Base-by-base conservation (phyloP, 2,329 filamentous ascomycete genomes). In the Sporothrix schenckii region DNA sequence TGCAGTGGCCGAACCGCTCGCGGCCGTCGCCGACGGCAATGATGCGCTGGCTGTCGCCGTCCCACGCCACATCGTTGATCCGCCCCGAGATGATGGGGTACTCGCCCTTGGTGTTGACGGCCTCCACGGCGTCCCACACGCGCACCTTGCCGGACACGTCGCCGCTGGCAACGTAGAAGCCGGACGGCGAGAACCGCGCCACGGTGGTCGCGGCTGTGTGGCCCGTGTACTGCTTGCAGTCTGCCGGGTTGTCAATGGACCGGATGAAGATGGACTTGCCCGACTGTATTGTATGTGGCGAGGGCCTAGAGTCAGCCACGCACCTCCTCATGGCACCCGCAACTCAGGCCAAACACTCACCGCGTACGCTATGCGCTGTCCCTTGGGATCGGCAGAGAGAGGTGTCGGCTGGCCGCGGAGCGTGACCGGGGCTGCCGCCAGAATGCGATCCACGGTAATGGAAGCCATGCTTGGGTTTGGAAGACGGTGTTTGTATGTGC, bases 241-340 rank as follows among this genome's bases (percentile, higher is more conserved):
- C 81, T 74, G 92, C 86, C 68, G 94, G 94, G 79, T 95, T 84
- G 82, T 99, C 94, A 83, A 99, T 97, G 73, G 90, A 94, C 76
- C 95, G 93, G 63, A 99, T 86, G 82, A 97, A 98, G 81, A 99
- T 90, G 73, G 94, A 98, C 85, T 98, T 98, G 78, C 93, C 94
- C 68, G 93, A 94, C 93, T 96, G 63, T 7, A 27, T 41, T 96
- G 63, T 7, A n/a, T 13, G 24, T 10, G 10, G 13, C n/a, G 49
- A 34, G 50, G 34, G 4, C 9, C 4, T 1, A 16, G 19, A 24
- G n/a, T 47, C 30, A 49, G 21, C 24, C 52, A 27, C 5, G 41
- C n/a, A 27, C 10, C 39, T 11, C 58, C 39, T 24, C 39, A 27
- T 41, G 16, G 54, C 16, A 21, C 30, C 2, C 11, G 7, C 19